Percentiles rank a stretch among this genome's conserved stretches.
These are phyloP conservation scores for Hansfordia pulvinata DNA, from an alignment of 2,329 filamentous ascomycete genomes.

Conservation along the genomic window DNA sequence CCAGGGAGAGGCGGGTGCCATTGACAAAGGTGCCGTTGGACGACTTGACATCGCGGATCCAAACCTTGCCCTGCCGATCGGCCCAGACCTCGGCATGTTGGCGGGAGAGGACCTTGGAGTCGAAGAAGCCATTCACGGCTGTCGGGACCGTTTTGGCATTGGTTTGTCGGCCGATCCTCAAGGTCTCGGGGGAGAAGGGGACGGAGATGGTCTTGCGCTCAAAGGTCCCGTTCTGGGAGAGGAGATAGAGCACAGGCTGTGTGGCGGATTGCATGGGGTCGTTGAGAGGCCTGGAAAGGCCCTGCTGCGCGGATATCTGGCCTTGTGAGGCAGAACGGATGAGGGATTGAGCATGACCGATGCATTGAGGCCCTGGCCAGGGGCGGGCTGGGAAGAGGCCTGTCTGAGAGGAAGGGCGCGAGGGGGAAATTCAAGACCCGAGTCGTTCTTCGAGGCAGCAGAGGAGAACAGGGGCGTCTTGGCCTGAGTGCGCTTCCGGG, in stretches of 20 bases:
- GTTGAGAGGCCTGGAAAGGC: slow-evolving; percentile 49
- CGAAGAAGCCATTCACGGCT: slow-evolving; percentile 85
- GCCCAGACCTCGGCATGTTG: slow-evolving; percentile 97
- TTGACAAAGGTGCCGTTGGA: slow-evolving; percentile 99
- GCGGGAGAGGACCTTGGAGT: slow-evolving; percentile 92
- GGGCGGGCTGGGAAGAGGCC: no score
- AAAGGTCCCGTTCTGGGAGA: slow-evolving; percentile 91
- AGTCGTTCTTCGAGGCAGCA: no score
- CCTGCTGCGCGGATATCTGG: slow-evolving; percentile 25
- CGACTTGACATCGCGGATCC: slow-evolving; percentile 94
- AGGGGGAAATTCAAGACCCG: no score
- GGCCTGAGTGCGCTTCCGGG: slow-evolving; percentile 36
- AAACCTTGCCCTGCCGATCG: slow-evolving; percentile 70
- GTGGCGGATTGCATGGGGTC: slow-evolving; percentile 50
- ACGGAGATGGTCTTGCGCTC: slow-evolving; percentile 94
- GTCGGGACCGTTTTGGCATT: slow-evolving; percentile 94
- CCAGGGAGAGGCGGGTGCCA: slow-evolving; percentile 73
- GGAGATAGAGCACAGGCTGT: slow-evolving; percentile 69
- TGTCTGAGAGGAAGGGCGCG: no score
- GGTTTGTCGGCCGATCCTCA: slow-evolving; percentile 90
- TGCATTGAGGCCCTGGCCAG: no score
- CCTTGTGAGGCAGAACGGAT: slow-evolving; percentile 21
- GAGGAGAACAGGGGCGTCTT: slow-evolving; percentile 35
- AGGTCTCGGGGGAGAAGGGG: slow-evolving; percentile 83
- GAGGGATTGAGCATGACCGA: no score